Conservation (phyloP, 1,139 yeast genomes). For the Pichia sp. region DNA sequence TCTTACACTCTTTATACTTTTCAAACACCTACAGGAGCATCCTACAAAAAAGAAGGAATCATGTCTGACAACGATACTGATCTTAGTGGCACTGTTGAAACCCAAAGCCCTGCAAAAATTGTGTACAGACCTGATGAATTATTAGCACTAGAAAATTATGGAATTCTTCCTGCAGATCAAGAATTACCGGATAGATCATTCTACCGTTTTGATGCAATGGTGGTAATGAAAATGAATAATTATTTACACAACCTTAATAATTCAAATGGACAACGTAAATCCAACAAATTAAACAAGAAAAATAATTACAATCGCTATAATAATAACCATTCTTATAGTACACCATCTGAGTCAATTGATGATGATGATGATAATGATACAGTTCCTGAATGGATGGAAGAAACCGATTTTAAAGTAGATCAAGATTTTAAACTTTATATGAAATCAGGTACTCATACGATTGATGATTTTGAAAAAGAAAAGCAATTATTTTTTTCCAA, state of each 20-base stretch:
- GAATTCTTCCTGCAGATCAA: constrained; percentile 15
- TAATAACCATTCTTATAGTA: neutral
- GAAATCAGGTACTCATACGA: constrained; percentile 22
- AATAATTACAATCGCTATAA: neutral
- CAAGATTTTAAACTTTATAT: constrained; percentile 22
- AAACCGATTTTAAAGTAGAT: constrained; percentile 28
- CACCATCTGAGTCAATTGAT: neutral
- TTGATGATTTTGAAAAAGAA: constrained; percentile 27
- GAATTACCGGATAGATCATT: constrained; percentile 21
- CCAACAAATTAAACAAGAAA: neutral
- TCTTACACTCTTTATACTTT: too few species aligned
- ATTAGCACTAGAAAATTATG: constrained; percentile 11
- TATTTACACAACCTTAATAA: constrained; percentile 8
- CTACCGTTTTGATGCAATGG: constrained; percentile 21
- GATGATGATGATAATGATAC: constrained; percentile 21
- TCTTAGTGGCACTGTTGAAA: neutral
- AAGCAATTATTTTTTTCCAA: constrained; percentile 19
- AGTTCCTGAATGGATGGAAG: constrained; percentile 28
- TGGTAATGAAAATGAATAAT: constrained; percentile 4
- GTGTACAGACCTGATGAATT: constrained; percentile 18
- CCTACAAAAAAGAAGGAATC: too few species aligned
- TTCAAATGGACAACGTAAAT: neutral
- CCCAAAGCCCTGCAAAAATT: neutral
- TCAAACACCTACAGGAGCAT: too few species aligned
- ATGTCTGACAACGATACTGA: neutral